phyloP scores from a whole-genome alignment of 768 basidiomycete genomes.

The Lentinus tigrinus region DNA sequence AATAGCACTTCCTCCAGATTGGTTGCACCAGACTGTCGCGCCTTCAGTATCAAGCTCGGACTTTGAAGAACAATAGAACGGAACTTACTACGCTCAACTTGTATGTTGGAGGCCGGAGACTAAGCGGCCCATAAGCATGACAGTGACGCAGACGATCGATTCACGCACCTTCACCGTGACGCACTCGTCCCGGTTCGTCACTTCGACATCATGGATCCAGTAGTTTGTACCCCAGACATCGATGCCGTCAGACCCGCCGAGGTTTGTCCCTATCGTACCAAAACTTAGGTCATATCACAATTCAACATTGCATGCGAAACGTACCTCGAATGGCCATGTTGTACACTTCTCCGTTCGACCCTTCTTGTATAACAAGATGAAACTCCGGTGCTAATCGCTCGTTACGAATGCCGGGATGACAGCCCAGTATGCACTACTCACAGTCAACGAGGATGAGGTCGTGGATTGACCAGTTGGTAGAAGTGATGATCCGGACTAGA shows the following conservation, averaged over 20 bases:
- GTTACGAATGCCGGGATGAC: not conserved
- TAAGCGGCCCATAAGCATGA: not conserved
- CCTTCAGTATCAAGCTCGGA: not conserved
- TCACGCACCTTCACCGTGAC: slow-evolving; percentile 29
- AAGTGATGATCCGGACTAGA: slow-evolving; percentile 28
- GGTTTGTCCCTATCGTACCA: slow-evolving; percentile 10
- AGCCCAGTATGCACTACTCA: not conserved
- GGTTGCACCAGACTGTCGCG: slow-evolving; percentile 31
- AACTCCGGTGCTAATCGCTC: slow-evolving; percentile 26
- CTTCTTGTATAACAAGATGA: slow-evolving; percentile 28
- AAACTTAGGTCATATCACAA: not conserved
- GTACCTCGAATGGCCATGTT: slow-evolving; percentile 31
- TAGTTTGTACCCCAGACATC: slow-evolving; percentile 31
- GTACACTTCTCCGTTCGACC: slow-evolving; percentile 31
- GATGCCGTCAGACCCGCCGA: slow-evolving; percentile 32
- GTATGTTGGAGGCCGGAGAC: slow-evolving; percentile 27
- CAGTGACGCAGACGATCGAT: not conserved
- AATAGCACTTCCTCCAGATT: slow-evolving; percentile 30
- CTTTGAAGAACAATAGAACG: not conserved
- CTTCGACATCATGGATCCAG: slow-evolving; percentile 34
- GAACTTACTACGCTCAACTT: slow-evolving; percentile 27
- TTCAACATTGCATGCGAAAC: no score
- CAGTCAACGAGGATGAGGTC: slow-evolving; percentile 33
- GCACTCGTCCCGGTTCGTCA: slow-evolving; percentile 33
- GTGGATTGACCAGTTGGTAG: slow-evolving; percentile 31